A percentile compares a stretch with the other conserved stretches of the same genome.
These are phyloP conservation scores for Phytophthora fragariae DNA, from an alignment of 352 stramenopile genomes.

Conservation along the genomic window DNA sequence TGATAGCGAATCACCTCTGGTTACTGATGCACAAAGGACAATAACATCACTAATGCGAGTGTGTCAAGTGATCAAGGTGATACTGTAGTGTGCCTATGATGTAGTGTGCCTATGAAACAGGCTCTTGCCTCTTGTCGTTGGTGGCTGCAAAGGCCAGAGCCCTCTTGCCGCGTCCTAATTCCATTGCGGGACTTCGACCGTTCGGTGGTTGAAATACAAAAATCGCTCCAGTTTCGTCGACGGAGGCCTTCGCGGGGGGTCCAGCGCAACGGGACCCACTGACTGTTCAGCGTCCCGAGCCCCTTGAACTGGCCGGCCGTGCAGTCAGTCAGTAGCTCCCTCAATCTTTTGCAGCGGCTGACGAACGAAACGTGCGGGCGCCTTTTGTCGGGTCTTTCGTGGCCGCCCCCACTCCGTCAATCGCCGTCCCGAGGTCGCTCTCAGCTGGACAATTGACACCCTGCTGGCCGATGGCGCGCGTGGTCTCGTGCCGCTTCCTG, in stretches of 20 bases:
- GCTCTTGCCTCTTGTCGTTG: too few species aligned
- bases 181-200: too few species aligned
- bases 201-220: neutral
- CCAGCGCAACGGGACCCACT: neutral
- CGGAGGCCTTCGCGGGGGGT: neutral
- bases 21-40: too few species aligned
- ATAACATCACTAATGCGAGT: too few species aligned
- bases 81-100: too few species aligned
- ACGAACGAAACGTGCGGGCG: neutral
- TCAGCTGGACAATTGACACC: neutral
- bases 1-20: too few species aligned
- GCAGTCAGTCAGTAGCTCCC: too few species aligned
- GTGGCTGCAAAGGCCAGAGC: too few species aligned
- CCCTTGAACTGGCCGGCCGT: neutral
- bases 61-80: too few species aligned
- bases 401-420: neutral
- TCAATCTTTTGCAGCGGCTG: neutral
- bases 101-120: too few species aligned
- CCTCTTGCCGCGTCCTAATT: neutral
- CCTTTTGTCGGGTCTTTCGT: neutral
- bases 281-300: neutral
- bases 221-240: neutral
- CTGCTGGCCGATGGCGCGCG: slow-evolving; percentile 4
- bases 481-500: slow-evolving; percentile 36
- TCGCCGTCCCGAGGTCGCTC: neutral